These are phyloP conservation scores for Pestalotiopsis fici DNA, from an alignment of 2,329 filamentous ascomycete species.

Conservation along the genomic window DNA sequence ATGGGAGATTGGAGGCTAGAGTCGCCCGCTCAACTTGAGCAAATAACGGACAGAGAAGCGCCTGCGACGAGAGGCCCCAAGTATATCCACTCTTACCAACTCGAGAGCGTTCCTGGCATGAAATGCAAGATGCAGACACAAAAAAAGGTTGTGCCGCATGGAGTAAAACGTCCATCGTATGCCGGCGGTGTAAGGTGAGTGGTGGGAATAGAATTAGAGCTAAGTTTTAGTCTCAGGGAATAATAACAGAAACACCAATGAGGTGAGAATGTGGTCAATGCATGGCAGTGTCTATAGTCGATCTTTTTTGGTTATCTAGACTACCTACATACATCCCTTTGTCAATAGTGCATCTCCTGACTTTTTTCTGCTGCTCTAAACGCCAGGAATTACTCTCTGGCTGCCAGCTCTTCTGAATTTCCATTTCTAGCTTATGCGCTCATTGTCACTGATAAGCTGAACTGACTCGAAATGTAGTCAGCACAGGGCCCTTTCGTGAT, in stretches of 20 bases:
- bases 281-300: neutral
- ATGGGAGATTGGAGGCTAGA: neutral
- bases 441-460: neutral
- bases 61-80: neutral
- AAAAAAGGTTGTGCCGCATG: neutral
- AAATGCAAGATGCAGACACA: neutral
- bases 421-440: neutral
- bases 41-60: neutral
- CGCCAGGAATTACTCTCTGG: neutral
- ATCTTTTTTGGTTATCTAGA: neutral
- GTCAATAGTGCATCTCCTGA: neutral
- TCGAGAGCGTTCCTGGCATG: slow-evolving; percentile 1
- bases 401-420: neutral
- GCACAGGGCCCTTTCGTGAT: neutral
- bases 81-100: neutral
- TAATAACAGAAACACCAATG: neutral
- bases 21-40: neutral
- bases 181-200: slow-evolving; percentile 8
- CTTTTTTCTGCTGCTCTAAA: neutral
- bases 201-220: neutral
- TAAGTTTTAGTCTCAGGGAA: neutral
- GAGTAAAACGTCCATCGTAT: slow-evolving; percentile 12
- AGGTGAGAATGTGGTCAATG: neutral
- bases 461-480: neutral
- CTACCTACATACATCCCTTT: neutral